A percentile compares a stretch with the other conserved stretches of the same genome.
phyloP scores from a whole-genome alignment of 768 basidiomycete species.

The Mycena indigotica region DNA sequence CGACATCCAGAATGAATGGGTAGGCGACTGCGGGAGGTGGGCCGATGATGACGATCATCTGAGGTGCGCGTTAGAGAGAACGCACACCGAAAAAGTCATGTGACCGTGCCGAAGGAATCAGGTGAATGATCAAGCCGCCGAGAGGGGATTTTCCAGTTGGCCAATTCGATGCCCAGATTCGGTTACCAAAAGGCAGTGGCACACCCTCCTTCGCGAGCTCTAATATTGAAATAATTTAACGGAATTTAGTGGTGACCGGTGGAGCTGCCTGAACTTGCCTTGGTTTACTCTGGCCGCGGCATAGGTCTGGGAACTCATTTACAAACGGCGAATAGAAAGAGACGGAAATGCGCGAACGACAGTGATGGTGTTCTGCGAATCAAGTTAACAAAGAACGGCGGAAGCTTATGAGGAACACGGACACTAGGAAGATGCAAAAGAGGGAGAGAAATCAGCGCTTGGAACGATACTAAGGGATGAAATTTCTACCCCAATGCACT shows the following conservation, averaged over 20 bases:
- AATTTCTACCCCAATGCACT: constrained; percentile 27
- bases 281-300: constrained; percentile 56
- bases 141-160: constrained; percentile 59
- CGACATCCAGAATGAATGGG: constrained; percentile 62
- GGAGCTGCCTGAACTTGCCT: constrained; percentile 10
- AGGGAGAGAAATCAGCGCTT: neutral
- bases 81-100: neutral
- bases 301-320: constrained; percentile 43
- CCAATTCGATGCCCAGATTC: constrained; percentile 66
- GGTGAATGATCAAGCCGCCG: constrained; percentile 56
- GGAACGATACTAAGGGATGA: neutral
- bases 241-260: neutral
- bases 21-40: constrained; percentile 57
- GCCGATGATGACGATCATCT: constrained; percentile 55
- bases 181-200: constrained; percentile 59
- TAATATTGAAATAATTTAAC: no score
- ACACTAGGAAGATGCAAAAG: neutral
- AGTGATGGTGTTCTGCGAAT: constrained; percentile 20
- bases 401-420: neutral
- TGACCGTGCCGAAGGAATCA: constrained; percentile 51
- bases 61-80: neutral
- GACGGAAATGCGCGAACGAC: constrained; percentile 21
- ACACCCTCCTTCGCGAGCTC: constrained; percentile 66
- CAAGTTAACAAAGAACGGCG: neutral
- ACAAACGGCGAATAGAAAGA: neutral